Conservation (phyloP, 2,329 filamentous ascomycete species). For the Beauveria sp. region DNA sequence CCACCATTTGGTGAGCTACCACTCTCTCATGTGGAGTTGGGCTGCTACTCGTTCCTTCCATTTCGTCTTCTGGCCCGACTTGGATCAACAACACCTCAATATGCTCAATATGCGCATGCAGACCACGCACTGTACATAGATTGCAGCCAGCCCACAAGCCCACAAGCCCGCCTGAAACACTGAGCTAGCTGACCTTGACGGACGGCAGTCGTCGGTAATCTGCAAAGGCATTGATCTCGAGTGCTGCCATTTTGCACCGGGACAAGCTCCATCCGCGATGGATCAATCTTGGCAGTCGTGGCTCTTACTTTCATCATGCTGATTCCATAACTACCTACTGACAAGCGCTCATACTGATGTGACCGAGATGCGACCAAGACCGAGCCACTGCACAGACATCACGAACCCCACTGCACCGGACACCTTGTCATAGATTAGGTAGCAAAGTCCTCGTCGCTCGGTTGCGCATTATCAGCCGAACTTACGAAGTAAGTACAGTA, state of each 20-base stretch:
- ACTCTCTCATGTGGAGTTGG: not conserved
- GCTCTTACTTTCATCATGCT: not conserved
- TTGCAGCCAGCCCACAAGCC: not conserved
- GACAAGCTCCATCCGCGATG: too few relatives aligned
- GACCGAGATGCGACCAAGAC: not conserved
- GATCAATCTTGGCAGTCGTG: not conserved
- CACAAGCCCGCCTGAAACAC: constrained; percentile 7
- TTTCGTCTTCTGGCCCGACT: not conserved
- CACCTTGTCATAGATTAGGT: not conserved
- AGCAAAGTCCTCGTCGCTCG: not conserved
- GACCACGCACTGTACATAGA: too few relatives aligned
- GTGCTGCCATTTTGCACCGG: too few relatives aligned
- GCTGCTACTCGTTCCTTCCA: not conserved
- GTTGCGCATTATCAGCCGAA: not conserved
- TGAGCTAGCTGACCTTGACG: not conserved
- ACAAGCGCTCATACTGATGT: not conserved
- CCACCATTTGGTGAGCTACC: not conserved
- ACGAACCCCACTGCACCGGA: not conserved
- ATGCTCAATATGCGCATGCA: not conserved
- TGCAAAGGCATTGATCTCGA: too few relatives aligned
- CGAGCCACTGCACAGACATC: not conserved
- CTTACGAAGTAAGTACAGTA: too few relatives aligned
- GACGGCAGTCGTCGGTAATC: not conserved
- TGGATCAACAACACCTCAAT: not conserved
- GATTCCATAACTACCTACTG: not conserved